A percentile compares a stretch with the other conserved stretches of the same genome.
phyloP scores from a whole-genome alignment of 2,329 filamentous ascomycete genomes.

The Capronia americana region DNA sequence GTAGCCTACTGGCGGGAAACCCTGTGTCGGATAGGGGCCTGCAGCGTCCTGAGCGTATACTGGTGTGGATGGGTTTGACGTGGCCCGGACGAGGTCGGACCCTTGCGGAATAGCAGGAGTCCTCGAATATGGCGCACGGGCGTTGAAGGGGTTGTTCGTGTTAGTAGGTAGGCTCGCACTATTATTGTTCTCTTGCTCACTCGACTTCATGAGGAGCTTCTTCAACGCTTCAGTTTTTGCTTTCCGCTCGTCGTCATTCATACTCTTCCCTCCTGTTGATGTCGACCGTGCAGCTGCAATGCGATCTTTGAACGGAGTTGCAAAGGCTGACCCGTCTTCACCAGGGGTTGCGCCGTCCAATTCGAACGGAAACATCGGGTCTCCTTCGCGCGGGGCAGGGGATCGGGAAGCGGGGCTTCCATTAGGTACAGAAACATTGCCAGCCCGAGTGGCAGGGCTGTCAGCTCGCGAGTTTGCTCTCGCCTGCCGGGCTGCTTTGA shows the following conservation, averaged over 20 bases:
- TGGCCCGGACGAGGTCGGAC: constrained; percentile 13
- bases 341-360: constrained; percentile 59
- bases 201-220: constrained; percentile 51
- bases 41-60: constrained; percentile 27
- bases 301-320: constrained; percentile 60
- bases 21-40: constrained; percentile 15
- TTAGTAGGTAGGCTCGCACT: constrained; percentile 40
- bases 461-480: constrained; percentile 62
- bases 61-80: constrained; percentile 28
- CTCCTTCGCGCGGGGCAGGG: constrained; percentile 55
- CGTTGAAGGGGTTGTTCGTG: constrained; percentile 43
- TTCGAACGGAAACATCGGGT: constrained; percentile 71
- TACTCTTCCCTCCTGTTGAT: constrained; percentile 40
- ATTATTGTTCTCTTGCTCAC: constrained; percentile 28
- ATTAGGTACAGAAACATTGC: constrained; percentile 61
- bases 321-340: constrained; percentile 69
- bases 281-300: constrained; percentile 52
- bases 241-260: constrained; percentile 50
- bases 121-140: constrained; percentile 33
- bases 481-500: constrained; percentile 78
- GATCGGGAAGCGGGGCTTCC: constrained; percentile 49
- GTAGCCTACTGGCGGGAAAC: constrained; percentile 17
- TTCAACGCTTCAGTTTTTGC: constrained; percentile 55
- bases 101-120: constrained; percentile 15
- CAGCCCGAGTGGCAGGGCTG: constrained; percentile 48